phyloP scores from a whole-genome alignment of 257 asterid species.

The Nicotiana attenuata region DNA sequence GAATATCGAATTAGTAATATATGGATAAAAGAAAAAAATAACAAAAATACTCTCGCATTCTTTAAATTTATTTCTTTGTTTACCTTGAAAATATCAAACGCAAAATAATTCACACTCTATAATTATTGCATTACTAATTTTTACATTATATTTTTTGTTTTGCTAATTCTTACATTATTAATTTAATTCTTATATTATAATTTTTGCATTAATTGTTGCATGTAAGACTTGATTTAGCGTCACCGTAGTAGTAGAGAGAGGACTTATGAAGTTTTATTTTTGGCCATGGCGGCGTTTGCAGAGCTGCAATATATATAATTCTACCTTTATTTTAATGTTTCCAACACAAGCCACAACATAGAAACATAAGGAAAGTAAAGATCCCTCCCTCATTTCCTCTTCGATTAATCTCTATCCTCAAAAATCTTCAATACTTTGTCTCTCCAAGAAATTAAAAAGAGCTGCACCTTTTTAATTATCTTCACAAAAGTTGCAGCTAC shows the following conservation, averaged over 20 bases:
- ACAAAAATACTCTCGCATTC: too few relatives aligned
- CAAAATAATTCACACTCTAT: too few relatives aligned
- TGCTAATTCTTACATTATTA: too few relatives aligned
- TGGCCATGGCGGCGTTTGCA: slow-evolving; percentile 14
- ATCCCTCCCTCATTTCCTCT: neutral
- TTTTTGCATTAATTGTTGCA: too few relatives aligned
- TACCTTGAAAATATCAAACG: too few relatives aligned
- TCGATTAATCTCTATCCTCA: neutral
- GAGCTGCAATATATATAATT: slow-evolving; percentile 11
- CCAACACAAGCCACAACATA: neutral
- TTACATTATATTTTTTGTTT: too few relatives aligned
- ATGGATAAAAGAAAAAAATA: too few relatives aligned
- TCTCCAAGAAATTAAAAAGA: neutral
- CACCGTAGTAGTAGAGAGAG: neutral
- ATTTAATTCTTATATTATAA: too few relatives aligned
- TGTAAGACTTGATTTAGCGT: too few relatives aligned
- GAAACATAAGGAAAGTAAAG: neutral
- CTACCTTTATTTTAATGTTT: neutral
- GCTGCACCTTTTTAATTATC: neutral
- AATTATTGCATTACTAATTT: too few relatives aligned
- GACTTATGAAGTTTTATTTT: neutral
- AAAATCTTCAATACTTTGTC: slow-evolving; percentile 3
- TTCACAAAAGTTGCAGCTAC: neutral
- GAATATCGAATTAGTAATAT: too few relatives aligned
- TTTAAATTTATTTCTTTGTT: too few relatives aligned